Percentiles rank a stretch among this genome's conserved stretches.
These are phyloP conservation scores for Lepidium aucheri DNA, from an alignment of 345 rosid species.

Conservation along the genomic window DNA sequence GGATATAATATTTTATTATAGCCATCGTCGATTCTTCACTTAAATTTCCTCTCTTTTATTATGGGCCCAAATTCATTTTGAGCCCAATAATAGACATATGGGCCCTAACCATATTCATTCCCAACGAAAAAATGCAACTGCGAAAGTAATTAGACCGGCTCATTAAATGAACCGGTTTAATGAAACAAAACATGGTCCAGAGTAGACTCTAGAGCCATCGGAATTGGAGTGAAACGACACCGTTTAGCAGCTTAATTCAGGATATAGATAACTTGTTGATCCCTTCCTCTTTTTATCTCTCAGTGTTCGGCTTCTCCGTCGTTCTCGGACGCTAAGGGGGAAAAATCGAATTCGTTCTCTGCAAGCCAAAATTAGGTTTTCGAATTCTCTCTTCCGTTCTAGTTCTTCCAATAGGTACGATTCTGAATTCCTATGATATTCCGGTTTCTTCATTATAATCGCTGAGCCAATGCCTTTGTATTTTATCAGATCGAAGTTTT, in stretches of 20 bases:
- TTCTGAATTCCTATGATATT: not conserved
- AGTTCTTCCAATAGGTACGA: constrained; percentile 5
- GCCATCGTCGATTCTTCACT: too few species aligned
- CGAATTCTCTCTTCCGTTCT: not conserved
- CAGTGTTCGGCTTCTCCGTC: constrained; percentile 4
- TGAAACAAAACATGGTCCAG: constrained; percentile 1
- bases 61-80: too few species aligned
- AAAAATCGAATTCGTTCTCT: not conserved
- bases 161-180: not conserved
- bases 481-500: not conserved
- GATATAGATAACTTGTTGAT: constrained; percentile 13
- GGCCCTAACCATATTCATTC: too few species aligned
- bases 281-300: not conserved
- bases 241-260: not conserved
- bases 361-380: not conserved
- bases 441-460: not conserved
- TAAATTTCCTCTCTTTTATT: too few species aligned
- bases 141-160: not conserved
- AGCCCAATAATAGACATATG: too few species aligned
- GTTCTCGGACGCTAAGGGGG: not conserved
- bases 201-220: constrained; percentile 4
- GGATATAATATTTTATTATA: too few species aligned
- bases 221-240: not conserved
- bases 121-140: not conserved
- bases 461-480: not conserved